Base-by-base conservation (phyloP, 306 rosid species). In the Vigna radiata region DNA sequence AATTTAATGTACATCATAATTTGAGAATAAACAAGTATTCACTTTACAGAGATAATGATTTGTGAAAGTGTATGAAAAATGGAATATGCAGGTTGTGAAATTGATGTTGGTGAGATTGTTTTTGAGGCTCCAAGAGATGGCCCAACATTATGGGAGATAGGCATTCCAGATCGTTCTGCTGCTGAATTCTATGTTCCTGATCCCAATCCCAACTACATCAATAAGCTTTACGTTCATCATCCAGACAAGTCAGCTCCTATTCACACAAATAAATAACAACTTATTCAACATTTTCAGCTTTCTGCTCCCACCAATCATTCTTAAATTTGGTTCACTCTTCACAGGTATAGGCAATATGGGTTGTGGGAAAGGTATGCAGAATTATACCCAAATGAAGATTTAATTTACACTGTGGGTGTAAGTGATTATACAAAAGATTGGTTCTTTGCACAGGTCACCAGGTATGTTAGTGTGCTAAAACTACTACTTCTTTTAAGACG, bases 361-460 rank as follows among this genome's bases (percentile, higher is more conserved):
- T 82, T 94, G 70, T 94, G 98, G 98, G 96, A 91, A 81, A 90
- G 94, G 81, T 91, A 90, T 75, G 81, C 94, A 52, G 97, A 94
- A 0, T 68, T 94, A 70, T 91, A 88, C 62, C 96, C 96, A 17
- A 44, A 83, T 2, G 83, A 58, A 36, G 98, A 94, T 78, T 81
- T 91, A 70, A 68, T 85, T 17, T 94, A 85, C 79, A 86, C 79
- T 0, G 78, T 94, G 16, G 98, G 91, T 39, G 70, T 68, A 0
- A 89, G 87, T 80, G 89, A 94, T 71, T 90, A 86, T 33, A 16
- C 9, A 2, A 86, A 85, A 77, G 98, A 94, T 65, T 91, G 98
- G 96, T 94, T 94, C 76, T 91, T 90, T 59, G 97, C 94, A 74
- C 98, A 94, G 0, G 97, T 91, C 78, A 90, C 88, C 81, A 89